Evolutionary conservation across 371 early-diverging fungal species (phyloP).

Genomic region (Apophysomyces elegans): DNA sequence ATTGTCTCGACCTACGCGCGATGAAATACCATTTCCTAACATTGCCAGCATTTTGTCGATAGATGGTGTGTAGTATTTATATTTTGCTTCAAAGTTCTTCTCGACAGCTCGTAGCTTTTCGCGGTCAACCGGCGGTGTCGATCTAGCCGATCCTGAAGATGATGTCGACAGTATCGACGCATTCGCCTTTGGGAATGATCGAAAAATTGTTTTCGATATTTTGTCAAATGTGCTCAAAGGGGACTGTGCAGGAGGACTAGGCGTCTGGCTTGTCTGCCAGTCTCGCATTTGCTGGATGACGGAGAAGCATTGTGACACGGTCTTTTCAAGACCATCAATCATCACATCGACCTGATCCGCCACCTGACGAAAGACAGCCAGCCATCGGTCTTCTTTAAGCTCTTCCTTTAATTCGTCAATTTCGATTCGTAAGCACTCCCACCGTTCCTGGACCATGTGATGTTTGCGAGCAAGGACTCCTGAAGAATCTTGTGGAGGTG

Average conservation of each 20-base stretch:
- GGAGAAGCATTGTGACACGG: constrained; percentile 56
- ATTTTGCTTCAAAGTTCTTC: constrained; percentile 67
- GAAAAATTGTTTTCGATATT: constrained; percentile 24
- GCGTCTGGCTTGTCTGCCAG: constrained; percentile 19
- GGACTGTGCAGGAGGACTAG: constrained; percentile 1
- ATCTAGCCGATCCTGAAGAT: constrained; percentile 21
- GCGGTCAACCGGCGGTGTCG: constrained; percentile 38
- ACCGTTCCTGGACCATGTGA: constrained; percentile 44
- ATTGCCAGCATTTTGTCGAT: constrained; percentile 64
- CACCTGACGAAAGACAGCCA: constrained; percentile 60
- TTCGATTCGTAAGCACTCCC: constrained; percentile 50
- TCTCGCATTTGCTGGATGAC: constrained; percentile 51
- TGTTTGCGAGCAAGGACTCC: constrained; percentile 45
- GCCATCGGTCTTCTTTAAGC: constrained; percentile 64
- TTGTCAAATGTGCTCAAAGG: neutral
- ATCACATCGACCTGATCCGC: constrained; percentile 63
- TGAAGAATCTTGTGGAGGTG: constrained; percentile 33
- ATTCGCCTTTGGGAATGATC: constrained; percentile 18
- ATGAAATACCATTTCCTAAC: constrained; percentile 62
- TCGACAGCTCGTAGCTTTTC: constrained; percentile 56
- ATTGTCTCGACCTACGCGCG: constrained; percentile 50
- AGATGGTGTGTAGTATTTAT: constrained; percentile 63
- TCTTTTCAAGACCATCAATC: constrained; percentile 65
- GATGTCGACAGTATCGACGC: constrained; percentile 26
- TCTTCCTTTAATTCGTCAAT: constrained; percentile 60